A percentile compares a stretch with the other conserved stretches of the same genome.
phyloP scores from a whole-genome alignment of 371 early-diverging fungal genomes.

The Mucor ambiguus region DNA sequence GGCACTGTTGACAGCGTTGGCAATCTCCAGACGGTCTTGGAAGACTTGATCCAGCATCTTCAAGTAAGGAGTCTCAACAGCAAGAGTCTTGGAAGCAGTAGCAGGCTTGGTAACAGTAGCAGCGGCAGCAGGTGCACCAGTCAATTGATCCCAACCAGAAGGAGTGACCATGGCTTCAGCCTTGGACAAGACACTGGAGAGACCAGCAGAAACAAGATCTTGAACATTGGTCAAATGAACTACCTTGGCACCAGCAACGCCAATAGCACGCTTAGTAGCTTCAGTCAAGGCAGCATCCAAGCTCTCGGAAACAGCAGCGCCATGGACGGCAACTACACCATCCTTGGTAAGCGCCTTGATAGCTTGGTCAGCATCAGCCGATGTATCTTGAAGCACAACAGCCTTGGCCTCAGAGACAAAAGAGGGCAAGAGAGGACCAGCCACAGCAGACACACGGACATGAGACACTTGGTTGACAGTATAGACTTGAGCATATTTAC shows the following conservation, averaged over 20 bases:
- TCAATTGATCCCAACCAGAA: slow-evolving; percentile 20
- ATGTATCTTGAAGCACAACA: slow-evolving; percentile 22
- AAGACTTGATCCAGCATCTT: slow-evolving; percentile 82
- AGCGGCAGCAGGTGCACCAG: background rate
- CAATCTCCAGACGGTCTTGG: slow-evolving; percentile 74
- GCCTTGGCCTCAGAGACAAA: slow-evolving; percentile 24
- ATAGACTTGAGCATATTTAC: slow-evolving; percentile 34
- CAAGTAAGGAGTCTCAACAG: slow-evolving; percentile 75
- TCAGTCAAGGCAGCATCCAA: slow-evolving; percentile 14
- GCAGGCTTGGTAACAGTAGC: background rate
- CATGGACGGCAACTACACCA: slow-evolving; percentile 27
- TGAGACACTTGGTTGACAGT: slow-evolving; percentile 32
- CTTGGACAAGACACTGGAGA: slow-evolving; percentile 16
- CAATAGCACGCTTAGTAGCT: slow-evolving; percentile 27
- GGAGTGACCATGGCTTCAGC: slow-evolving; percentile 18
- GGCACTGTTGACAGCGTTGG: slow-evolving; percentile 66
- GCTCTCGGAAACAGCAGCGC: slow-evolving; percentile 6
- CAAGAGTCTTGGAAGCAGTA: slow-evolving; percentile 1
- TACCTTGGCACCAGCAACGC: slow-evolving; percentile 3
- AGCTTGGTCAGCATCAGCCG: slow-evolving; percentile 16
- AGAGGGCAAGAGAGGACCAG: slow-evolving; percentile 32
- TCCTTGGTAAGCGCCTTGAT: slow-evolving; percentile 9
- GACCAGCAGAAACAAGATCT: slow-evolving; percentile 8
- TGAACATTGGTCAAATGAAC: background rate
- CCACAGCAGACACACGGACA: slow-evolving; percentile 26